Evolutionary conservation across 805 yeast species (phyloP).

Genomic region (Isabelozyma rhagii): DNA sequence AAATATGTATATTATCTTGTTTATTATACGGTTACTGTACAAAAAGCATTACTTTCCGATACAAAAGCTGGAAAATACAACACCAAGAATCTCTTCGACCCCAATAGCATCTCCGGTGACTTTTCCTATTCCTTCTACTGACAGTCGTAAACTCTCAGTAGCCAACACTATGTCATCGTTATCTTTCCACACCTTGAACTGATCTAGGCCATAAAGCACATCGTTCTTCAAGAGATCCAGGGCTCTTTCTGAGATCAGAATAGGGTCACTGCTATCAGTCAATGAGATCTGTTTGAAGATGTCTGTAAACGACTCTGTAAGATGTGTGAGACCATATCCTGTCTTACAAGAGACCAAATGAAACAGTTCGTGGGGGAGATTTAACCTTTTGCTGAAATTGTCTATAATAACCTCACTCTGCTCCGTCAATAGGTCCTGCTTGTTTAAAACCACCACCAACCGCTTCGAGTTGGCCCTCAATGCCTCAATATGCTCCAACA

Average conservation of each 20-base stretch:
- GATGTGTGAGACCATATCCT: constrained; percentile 50
- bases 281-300: constrained; percentile 49
- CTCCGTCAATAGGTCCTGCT: constrained; percentile 47
- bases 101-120: constrained; percentile 90
- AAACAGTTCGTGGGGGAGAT: constrained; percentile 11
- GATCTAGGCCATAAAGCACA: constrained; percentile 70
- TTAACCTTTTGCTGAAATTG: constrained; percentile 7
- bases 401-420: constrained; percentile 10
- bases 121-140: constrained; percentile 86
- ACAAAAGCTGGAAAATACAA: constrained; percentile 88
- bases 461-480: constrained; percentile 25
- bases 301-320: constrained; percentile 41
- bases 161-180: constrained; percentile 76
- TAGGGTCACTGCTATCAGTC: constrained; percentile 57
- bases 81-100: constrained; percentile 85
- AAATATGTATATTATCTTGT: background rate
- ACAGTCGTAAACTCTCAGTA: constrained; percentile 65
- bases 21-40: background rate
- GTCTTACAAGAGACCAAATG: constrained; percentile 57
- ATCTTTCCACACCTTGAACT: constrained; percentile 49
- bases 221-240: constrained; percentile 73
- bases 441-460: constrained; percentile 53
- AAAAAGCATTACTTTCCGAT: constrained; percentile 66
- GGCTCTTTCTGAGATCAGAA: constrained; percentile 70
- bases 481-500: constrained; percentile 34